phyloP scores from a whole-genome alignment of 1,284 basidiomycete genomes.

The Butyriboletus appendiculatus region DNA sequence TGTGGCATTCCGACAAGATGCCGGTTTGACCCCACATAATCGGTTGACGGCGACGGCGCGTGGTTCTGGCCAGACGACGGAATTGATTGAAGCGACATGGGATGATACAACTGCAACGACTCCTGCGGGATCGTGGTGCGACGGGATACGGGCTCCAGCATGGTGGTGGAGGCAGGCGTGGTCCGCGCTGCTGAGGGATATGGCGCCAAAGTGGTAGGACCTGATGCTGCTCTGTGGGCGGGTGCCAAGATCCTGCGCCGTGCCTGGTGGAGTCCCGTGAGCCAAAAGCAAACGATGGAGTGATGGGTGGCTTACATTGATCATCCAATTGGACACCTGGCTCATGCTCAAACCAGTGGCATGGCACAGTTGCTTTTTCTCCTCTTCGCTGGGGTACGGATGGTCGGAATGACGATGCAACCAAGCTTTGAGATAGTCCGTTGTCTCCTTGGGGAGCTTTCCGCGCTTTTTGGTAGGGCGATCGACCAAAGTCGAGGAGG shows the following conservation, averaged over 20 bases:
- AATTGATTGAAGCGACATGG: conserved; percentile 66
- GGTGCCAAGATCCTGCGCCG: conserved; percentile 80
- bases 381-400: conserved; percentile 88
- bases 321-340: conserved; percentile 92
- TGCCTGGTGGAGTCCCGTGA: conserved; percentile 48
- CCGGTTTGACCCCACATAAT: conserved; percentile 30
- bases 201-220: conserved; percentile 73
- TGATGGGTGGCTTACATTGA: conserved; percentile 61
- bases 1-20: conserved; percentile 34
- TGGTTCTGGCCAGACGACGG: conserved; percentile 29
- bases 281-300: not conserved
- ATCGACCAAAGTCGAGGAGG: conserved; percentile 63
- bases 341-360: conserved; percentile 85
- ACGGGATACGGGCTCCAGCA: conserved; percentile 41
- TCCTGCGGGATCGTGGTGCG: conserved; percentile 52
- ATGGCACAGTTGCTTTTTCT: conserved; percentile 87
- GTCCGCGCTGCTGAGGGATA: conserved; percentile 53
- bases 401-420: conserved; percentile 86
- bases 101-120: conserved; percentile 68
- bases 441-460: conserved; percentile 88
- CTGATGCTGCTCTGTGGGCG: conserved; percentile 68
- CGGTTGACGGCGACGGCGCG: conserved; percentile 22
- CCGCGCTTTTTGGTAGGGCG: conserved; percentile 78
- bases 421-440: conserved; percentile 90
- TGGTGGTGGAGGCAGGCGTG: conserved; percentile 37